Evolutionary conservation across 805 yeast species (phyloP), one percentile per base, ranked within the genome.

Genomic region (Pichia paraexigua): DNA sequence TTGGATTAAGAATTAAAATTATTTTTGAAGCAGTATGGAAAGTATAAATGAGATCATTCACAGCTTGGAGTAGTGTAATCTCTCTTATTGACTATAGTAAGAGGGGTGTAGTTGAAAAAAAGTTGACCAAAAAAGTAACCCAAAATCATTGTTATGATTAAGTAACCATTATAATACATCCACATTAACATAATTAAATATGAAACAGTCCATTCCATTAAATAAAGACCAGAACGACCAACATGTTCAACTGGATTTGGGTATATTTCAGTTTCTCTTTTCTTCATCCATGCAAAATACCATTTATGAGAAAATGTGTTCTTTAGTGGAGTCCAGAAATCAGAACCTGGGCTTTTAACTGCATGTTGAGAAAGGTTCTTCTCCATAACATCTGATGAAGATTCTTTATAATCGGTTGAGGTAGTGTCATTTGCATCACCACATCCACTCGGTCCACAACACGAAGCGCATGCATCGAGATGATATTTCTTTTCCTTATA

Each of bases 151-250:
- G 81, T 74, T 52, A 83, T 79, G 53, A 82, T 77, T 40, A 83
- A 72, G 61, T 81, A 83, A 17, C 88, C 88, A 60, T 83, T 83
- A 70, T 80, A 83, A 70, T 83, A 82, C 89, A 84, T 83, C 70
- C 82, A 83, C 58, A 84, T 67, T 70, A 84, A 73, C 86, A 83
- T 84, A 60, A 83, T 77, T 47, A 83, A 64, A 64, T 83, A 83
- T 4, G 83, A 77, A 17, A 78, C 72, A 3, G 83, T 83, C 79
- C 85, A 80, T 62, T 82, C 83, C 27, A 79, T 60, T 1, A 80
- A 75, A 63, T 76, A 83, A 37, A 82, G 57, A 2, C 70, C 47
- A 0, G 79, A 67, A 53, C 84, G 72, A 17, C 77, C 58, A 5
- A 77, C 11, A 59, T 83, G 88, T 56, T 80, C 81, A n/a, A 68